These are phyloP conservation scores for Histomonas meleagridis DNA, from an alignment of 208 protist species.

Conservation along the genomic window DNA sequence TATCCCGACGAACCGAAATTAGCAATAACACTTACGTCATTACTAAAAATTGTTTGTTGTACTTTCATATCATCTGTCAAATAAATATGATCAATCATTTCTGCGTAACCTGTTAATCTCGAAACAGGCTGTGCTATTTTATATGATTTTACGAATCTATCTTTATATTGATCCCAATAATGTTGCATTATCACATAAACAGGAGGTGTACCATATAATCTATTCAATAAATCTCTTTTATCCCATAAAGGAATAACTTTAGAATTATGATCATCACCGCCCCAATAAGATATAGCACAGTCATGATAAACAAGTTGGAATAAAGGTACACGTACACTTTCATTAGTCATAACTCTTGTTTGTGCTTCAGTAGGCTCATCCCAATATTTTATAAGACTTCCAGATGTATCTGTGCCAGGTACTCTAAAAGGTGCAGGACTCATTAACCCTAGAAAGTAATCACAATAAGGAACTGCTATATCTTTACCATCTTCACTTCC, in stretches of 20 bases:
- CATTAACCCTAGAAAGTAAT: slow-evolving; percentile 33
- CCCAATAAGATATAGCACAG: not conserved
- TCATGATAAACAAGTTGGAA: slow-evolving; percentile 22
- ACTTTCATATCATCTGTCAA: not conserved
- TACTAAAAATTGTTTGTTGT: not conserved
- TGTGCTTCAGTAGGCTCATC: not conserved
- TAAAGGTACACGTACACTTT: not conserved
- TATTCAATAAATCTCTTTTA: slow-evolving; percentile 7
- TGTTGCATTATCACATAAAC: too few species aligned
- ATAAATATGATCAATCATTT: not conserved
- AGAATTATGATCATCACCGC: not conserved
- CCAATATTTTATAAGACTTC: not conserved
- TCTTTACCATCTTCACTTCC: slow-evolving; percentile 16
- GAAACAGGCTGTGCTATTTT: not conserved
- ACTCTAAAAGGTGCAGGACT: not conserved
- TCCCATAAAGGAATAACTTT: not conserved
- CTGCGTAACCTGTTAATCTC: not conserved
- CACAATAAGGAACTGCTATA: not conserved
- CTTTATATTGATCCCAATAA: not conserved
- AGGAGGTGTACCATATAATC: not conserved
- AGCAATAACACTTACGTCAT: not conserved
- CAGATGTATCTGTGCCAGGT: not conserved
- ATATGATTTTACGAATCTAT: not conserved
- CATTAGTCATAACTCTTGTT: not conserved
- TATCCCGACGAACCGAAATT: too few species aligned